phyloP scores from a whole-genome alignment of 2,329 filamentous ascomycete species.

The Tolypocladium paradoxum region DNA sequence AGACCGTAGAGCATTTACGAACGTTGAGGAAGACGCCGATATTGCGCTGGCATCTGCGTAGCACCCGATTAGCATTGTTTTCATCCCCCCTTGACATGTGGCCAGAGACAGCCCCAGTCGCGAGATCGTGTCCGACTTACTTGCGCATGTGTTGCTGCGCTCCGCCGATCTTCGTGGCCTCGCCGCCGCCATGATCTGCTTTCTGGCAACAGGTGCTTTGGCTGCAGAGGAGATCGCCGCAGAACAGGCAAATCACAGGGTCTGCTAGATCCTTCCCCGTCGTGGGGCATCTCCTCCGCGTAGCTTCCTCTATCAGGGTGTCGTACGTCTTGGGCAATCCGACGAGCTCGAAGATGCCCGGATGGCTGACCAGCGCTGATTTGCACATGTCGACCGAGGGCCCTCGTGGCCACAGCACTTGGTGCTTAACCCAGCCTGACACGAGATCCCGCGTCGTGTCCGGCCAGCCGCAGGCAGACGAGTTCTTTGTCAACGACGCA shows the following conservation, averaged over 20 bases:
- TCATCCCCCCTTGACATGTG: background rate
- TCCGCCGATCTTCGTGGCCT: constrained; percentile 54
- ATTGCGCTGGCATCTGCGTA: constrained; percentile 67
- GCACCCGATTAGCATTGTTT: background rate
- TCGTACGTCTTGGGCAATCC: constrained; percentile 90
- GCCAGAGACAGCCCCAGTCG: background rate
- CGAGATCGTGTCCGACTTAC: constrained; percentile 40
- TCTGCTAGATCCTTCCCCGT: constrained; percentile 88
- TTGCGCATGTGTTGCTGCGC: constrained; percentile 83
- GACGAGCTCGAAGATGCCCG: constrained; percentile 86
- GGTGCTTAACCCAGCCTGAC: constrained; percentile 64
- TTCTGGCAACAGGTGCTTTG: constrained; percentile 86
- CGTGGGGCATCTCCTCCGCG: constrained; percentile 71
- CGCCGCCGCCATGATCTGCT: constrained; percentile 35
- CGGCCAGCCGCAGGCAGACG: constrained; percentile 37
- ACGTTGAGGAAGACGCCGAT: constrained; percentile 95
- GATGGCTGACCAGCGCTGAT: constrained; percentile 57
- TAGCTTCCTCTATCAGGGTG: constrained; percentile 82
- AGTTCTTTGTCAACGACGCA: constrained; percentile 39
- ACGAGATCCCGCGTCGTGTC: constrained; percentile 34
- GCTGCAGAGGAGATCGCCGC: constrained; percentile 91
- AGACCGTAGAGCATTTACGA: constrained; percentile 86
- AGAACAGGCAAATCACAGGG: constrained; percentile 86
- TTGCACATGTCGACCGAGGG: constrained; percentile 16
- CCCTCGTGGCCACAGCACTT: constrained; percentile 30